A percentile compares a stretch with the other conserved stretches of the same genome.
Evolutionary conservation across 2,329 filamentous ascomycete genomes (phyloP).

Genomic region (Hypocreales sp.): DNA sequence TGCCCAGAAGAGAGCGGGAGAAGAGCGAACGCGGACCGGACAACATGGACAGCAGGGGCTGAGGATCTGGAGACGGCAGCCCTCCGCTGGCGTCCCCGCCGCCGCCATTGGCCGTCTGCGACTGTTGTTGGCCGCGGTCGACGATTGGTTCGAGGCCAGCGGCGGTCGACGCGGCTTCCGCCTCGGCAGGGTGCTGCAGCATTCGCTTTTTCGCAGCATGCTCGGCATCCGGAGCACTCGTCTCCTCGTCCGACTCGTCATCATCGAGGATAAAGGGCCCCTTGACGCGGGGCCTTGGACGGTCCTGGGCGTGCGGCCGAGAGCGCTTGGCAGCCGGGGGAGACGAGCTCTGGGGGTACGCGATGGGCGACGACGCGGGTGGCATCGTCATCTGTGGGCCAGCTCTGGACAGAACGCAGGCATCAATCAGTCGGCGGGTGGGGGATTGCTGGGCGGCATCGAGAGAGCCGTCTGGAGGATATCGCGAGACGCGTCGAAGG

Average conservation of each 20-base stretch:
- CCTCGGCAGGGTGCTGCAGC: slow-evolving; percentile 10
- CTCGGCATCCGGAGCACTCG: background rate
- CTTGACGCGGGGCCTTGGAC: slow-evolving; percentile 16
- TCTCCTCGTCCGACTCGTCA: slow-evolving; percentile 17
- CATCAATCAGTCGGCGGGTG: too few relatives aligned
- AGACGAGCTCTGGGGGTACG: slow-evolving; percentile 35
- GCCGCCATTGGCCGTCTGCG: background rate
- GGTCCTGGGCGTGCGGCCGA: slow-evolving; percentile 17
- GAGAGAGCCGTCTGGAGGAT: too few relatives aligned
- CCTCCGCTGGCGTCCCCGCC: too few relatives aligned
- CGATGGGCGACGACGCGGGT: slow-evolving; percentile 41
- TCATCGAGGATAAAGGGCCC: slow-evolving; percentile 25
- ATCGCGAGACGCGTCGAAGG: slow-evolving; percentile 2
- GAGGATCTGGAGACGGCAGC: too few relatives aligned
- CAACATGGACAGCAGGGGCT: too few relatives aligned
- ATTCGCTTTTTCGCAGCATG: slow-evolving; percentile 14
- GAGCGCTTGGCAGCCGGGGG: slow-evolving; percentile 19
- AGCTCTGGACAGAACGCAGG: too few relatives aligned
- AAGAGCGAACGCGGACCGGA: too few relatives aligned
- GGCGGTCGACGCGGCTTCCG: background rate
- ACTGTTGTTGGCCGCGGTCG: background rate
- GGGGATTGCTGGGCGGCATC: too few relatives aligned
- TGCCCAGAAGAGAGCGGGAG: too few relatives aligned
- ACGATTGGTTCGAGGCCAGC: slow-evolving; percentile 2
- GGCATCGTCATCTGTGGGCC: slow-evolving; percentile 27